phyloP scores from a whole-genome alignment of 2,329 filamentous ascomycete species.

The Chaetomiaceae sp. region DNA sequence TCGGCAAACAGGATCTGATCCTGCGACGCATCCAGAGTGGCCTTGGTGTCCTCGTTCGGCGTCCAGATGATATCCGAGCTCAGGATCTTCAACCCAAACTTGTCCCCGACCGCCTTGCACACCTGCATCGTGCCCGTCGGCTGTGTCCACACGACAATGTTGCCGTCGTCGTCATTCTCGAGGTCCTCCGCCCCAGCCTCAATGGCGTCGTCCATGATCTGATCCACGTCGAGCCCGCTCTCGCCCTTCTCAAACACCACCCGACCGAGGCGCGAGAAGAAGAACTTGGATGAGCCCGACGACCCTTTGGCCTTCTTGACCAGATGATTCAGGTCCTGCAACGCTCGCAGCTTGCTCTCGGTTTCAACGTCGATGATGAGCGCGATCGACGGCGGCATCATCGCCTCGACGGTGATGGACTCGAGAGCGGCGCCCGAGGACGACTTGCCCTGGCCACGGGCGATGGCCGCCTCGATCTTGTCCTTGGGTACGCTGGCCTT shows the following conservation, averaged over 20 bases:
- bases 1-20: slow-evolving; percentile 53
- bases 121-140: slow-evolving; percentile 60
- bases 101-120: slow-evolving; percentile 57
- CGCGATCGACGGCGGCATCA: slow-evolving; percentile 71
- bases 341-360: slow-evolving; percentile 68
- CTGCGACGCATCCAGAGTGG: slow-evolving; percentile 54
- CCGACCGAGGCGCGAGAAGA: slow-evolving; percentile 78
- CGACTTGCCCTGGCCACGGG: slow-evolving; percentile 81
- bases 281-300: slow-evolving; percentile 69
- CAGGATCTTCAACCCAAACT: slow-evolving; percentile 61
- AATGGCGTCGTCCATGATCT: slow-evolving; percentile 75
- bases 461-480: slow-evolving; percentile 78
- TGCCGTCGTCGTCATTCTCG: slow-evolving; percentile 61
- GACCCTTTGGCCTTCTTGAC: slow-evolving; percentile 69
- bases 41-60: slow-evolving; percentile 73
- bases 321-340: slow-evolving; percentile 66
- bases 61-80: slow-evolving; percentile 81
- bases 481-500: slow-evolving; percentile 80
- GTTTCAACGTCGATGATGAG: slow-evolving; percentile 82
- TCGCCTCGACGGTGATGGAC: slow-evolving; percentile 69
- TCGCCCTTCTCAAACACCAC: slow-evolving; percentile 62
- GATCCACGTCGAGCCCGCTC: slow-evolving; percentile 54
- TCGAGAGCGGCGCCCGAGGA: slow-evolving; percentile 72
- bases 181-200: slow-evolving; percentile 79
- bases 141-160: slow-evolving; percentile 66